These are phyloP conservation scores for Trichoderma parareesei DNA, from an alignment of 495 filamentous ascomycete species.

Conservation along the genomic window DNA sequence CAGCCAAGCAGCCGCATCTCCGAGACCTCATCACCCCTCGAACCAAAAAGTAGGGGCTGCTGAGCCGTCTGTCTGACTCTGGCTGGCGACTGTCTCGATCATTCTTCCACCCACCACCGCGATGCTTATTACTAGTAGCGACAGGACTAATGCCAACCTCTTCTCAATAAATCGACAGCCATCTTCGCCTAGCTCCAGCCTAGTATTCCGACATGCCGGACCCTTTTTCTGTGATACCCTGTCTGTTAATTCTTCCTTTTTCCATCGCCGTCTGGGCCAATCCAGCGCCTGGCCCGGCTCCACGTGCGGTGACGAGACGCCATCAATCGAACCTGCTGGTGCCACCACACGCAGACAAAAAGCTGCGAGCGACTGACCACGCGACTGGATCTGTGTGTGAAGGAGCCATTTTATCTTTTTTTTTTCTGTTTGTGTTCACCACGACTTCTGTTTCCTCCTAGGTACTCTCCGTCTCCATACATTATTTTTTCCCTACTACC, in stretches of 20 bases:
- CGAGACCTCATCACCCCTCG: background rate
- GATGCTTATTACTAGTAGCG: no score
- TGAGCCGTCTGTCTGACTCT: background rate
- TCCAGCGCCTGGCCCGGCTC: background rate
- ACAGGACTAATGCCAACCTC: background rate
- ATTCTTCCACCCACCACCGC: background rate
- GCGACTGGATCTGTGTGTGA: background rate
- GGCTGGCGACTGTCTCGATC: background rate
- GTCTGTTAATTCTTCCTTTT: no score
- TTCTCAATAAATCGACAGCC: no score
- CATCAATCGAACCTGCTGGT: background rate
- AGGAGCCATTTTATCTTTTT: background rate
- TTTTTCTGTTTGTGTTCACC: background rate
- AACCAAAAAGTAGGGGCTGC: background rate
- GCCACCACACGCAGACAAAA: background rate
- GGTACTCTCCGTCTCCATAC: no score
- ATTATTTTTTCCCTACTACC: no score
- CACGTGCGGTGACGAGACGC: conserved; percentile 8
- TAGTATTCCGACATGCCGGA: background rate
- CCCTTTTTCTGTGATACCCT: background rate
- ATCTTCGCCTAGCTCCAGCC: background rate
- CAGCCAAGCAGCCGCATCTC: background rate
- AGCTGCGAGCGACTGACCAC: conserved; percentile 1
- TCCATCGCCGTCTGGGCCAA: background rate
- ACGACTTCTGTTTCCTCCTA: no score